Evolutionary conservation across 2,329 filamentous ascomycete species (phyloP), one percentile per base, ranked within the genome.

Genomic region (Fusarium sp.): DNA sequence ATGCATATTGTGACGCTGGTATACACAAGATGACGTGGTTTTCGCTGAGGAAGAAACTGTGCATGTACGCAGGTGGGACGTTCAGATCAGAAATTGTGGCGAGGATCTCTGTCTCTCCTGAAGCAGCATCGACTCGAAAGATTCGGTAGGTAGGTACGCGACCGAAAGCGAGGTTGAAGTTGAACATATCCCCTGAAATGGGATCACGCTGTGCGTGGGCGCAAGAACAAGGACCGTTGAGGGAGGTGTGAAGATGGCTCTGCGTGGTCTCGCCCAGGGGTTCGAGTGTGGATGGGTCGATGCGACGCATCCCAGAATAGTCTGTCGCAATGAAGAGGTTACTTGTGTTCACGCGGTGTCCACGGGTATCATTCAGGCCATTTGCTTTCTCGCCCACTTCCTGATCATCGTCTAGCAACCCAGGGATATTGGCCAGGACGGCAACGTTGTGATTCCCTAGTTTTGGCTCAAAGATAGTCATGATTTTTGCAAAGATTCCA

Each of bases 81-180:
- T 82, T 80, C 6, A 79, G 77, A 4, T 80, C 82, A 0, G 79
- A 77, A 62, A 96, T 86, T 0, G 86, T 89, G 4, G 92, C 92
- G 0, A 97, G 84, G 18, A 96, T 89, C 0, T 88, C 85, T 0
- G 91, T 92, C 56, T 87, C 81, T 0, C 90, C 91, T 0, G 88
- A 90, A 0, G 83, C 76, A 0, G 88, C 86, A 18, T 85, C 89
- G 4, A 88, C 86, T 2, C 85, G 81, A 77, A 94, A 96, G 16
- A 96, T 75, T 16, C 91, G 88, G 75, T 95, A 96, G 0, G 83
- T 87, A 1, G 86, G 77, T 0, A 74, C 75, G 0, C 76, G 78
- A 0, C 88, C 89, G 18, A 92, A 76, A 0, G 88, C 84, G n/a
- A 94, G 85, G 74, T 97, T 97, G 80, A 88, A 95, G 79, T 96